A percentile compares a stretch with the other conserved stretches of the same genome.
phyloP scores from a whole-genome alignment of 2,329 filamentous ascomycete genomes.

The Neoscytalidium dimidiatum region DNA sequence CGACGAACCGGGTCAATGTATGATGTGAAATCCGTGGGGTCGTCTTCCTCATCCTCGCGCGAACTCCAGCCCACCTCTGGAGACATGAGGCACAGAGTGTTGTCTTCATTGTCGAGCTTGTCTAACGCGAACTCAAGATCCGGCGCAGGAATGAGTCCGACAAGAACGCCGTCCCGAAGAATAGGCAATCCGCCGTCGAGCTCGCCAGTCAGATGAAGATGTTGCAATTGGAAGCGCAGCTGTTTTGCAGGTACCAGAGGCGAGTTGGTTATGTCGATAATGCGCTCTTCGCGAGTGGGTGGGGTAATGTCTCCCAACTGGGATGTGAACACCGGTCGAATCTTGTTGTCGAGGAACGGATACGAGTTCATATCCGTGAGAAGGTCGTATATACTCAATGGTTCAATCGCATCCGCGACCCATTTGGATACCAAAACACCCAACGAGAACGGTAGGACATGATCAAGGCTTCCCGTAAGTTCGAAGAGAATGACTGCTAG shows the following conservation, averaged over 20 bases:
- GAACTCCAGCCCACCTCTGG: slow-evolving; percentile 53
- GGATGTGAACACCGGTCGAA: slow-evolving; percentile 86
- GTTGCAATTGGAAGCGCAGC: slow-evolving; percentile 77
- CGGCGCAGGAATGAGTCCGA: slow-evolving; percentile 89
- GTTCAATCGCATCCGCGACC: slow-evolving; percentile 94
- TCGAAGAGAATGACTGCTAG: slow-evolving; percentile 95
- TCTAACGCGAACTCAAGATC: slow-evolving; percentile 94
- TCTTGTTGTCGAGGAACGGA: slow-evolving; percentile 95
- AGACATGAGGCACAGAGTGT: slow-evolving; percentile 80
- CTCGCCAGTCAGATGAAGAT: slow-evolving; percentile 82
- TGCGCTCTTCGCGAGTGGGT: slow-evolving; percentile 69
- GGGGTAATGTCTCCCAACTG: slow-evolving; percentile 86
- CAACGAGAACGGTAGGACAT: slow-evolving; percentile 91
- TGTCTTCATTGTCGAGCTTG: slow-evolving; percentile 73
- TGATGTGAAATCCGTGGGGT: slow-evolving; percentile 82
- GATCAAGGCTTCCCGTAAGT: slow-evolving; percentile 89
- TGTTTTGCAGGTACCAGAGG: slow-evolving; percentile 75
- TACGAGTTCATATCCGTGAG: slow-evolving; percentile 97
- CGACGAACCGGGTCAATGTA: slow-evolving; percentile 82
- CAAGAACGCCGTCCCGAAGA: slow-evolving; percentile 73
- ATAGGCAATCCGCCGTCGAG: slow-evolving; percentile 91
- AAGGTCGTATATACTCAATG: slow-evolving; percentile 91
- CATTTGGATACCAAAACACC: slow-evolving; percentile 95
- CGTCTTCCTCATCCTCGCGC: slow-evolving; percentile 48
- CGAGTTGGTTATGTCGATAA: slow-evolving; percentile 86